Conservation (phyloP, 2,329 filamentous ascomycete species). For the Fusarium pilosicola region DNA sequence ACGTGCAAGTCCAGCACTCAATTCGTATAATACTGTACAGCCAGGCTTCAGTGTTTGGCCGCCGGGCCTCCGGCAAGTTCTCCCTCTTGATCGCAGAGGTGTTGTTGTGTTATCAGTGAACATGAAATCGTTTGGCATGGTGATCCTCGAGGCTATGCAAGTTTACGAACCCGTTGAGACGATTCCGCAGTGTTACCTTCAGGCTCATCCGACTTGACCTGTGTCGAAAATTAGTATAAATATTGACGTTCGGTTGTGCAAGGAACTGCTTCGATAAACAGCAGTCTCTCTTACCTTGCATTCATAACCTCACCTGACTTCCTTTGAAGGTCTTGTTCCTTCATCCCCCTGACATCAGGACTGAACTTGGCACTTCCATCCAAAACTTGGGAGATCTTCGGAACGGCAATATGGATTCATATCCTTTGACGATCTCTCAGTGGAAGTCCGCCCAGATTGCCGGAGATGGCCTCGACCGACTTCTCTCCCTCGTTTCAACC, state of each 20-base stretch:
- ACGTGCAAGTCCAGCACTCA: not conserved
- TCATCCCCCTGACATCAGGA: not conserved
- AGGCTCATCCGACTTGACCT: conserved; percentile 3
- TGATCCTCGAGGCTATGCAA: conserved; percentile 17
- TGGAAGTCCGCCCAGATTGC: conserved; percentile 43
- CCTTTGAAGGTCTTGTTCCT: not conserved
- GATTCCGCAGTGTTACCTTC: not conserved
- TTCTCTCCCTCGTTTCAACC: conserved; percentile 38
- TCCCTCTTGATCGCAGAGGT: not conserved
- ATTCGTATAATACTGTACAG: not conserved
- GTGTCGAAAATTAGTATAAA: not conserved
- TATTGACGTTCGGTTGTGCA: not conserved
- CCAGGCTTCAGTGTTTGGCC: not conserved
- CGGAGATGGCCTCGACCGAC: conserved; percentile 42
- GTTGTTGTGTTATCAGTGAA: conserved; percentile 8
- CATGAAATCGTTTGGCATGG: conserved; percentile 13
- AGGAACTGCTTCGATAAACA: not conserved
- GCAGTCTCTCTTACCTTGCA: not conserved
- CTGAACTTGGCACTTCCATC: not conserved
- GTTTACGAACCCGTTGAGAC: conserved; percentile 1
- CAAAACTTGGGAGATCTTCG: not conserved
- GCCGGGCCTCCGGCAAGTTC: conserved; percentile 15
- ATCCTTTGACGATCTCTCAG: conserved; percentile 36
- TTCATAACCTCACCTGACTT: not conserved
- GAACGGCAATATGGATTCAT: not conserved